Conservation (phyloP, 2,329 filamentous ascomycete species). For the Fusarium chaquense region DNA sequence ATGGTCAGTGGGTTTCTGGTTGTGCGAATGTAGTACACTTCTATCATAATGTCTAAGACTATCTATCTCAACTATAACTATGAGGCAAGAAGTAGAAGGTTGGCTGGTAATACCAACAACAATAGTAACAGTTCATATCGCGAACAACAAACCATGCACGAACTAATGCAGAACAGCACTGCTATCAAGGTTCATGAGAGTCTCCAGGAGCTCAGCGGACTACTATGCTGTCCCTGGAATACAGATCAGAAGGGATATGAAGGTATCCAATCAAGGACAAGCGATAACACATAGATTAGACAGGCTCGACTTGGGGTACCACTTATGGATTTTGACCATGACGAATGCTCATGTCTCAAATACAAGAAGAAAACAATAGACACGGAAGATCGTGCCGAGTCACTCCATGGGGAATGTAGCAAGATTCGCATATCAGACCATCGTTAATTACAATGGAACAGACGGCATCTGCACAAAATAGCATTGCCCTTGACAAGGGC, state of each 20-base stretch:
- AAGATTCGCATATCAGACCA: slow-evolving; percentile 19
- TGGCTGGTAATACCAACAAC: neutral
- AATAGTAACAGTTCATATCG: too few relatives aligned
- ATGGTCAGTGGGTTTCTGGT: neutral
- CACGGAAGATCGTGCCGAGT: slow-evolving; percentile 25
- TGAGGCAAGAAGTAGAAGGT: neutral
- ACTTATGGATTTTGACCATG: neutral
- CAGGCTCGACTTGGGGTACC: neutral
- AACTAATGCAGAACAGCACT: neutral
- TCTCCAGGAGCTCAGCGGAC: neutral
- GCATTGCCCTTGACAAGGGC: neutral
- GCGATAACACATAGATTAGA: neutral
- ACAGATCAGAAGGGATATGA: neutral
- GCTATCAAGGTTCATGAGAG: neutral
- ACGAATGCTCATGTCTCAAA: slow-evolving; percentile 6
- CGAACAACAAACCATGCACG: neutral
- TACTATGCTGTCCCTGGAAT: neutral
- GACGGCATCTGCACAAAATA: slow-evolving; percentile 1
- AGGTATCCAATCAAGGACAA: neutral
- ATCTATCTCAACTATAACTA: neutral
- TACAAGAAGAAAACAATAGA: slow-evolving; percentile 12
- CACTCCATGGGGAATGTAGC: slow-evolving; percentile 24
- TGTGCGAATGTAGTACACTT: neutral
- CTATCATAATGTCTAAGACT: too few relatives aligned
- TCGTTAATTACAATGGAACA: slow-evolving; percentile 7